Evolutionary conservation across 768 basidiomycete species (phyloP), one percentile per base, ranked within the genome.

Genomic region (Boletus tylopilopsis): DNA sequence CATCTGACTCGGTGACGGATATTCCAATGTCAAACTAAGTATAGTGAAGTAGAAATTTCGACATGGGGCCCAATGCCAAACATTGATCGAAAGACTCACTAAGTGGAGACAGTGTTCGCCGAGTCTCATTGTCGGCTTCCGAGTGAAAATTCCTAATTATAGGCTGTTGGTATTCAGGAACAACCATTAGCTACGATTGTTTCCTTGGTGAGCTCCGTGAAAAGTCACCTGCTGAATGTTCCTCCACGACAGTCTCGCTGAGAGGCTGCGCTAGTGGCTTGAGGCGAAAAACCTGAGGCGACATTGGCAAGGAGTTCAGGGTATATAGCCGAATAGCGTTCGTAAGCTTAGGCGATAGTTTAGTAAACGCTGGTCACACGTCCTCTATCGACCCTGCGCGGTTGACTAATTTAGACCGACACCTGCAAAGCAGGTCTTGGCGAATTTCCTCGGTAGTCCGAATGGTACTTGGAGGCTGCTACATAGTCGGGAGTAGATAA

Each of bases 21-120:
- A 49, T 51, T 34, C 42, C 55, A 58, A 54, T 30, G 23, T 15
- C 34, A 35, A 42, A 36, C 11, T 24, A 3, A 21, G 18, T 3
- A 15, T 15, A 24, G 27, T 25, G n/a, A 18, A 6, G 29, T 3
- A 13, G 29, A 37, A 40, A n/a, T 37, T n/a, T 27, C 0, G 35
- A 9, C 11, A 33, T 12, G 13, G 38, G 21, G 45, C n/a, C n/a
- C n/a, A 43, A 45, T 52, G 27, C 38, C 36, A 49, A 52, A 34
- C 22, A 13, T 13, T 30, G 29, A n/a, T n/a, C n/a, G 30, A 35
- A 49, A 47, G 25, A 9, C 61, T 53, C 47, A 64, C 59, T 40
- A 47, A 27, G 50, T 49, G 33, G 21, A 44, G 34, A 42, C 39
- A 42, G 24, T 38, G 45, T 41, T 51, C 39, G 13, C 51, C 50